Percentiles rank a stretch among this genome's conserved stretches.
Conservation (phyloP, 176 grass and related monocot species). For the Secale cereale region DNA sequence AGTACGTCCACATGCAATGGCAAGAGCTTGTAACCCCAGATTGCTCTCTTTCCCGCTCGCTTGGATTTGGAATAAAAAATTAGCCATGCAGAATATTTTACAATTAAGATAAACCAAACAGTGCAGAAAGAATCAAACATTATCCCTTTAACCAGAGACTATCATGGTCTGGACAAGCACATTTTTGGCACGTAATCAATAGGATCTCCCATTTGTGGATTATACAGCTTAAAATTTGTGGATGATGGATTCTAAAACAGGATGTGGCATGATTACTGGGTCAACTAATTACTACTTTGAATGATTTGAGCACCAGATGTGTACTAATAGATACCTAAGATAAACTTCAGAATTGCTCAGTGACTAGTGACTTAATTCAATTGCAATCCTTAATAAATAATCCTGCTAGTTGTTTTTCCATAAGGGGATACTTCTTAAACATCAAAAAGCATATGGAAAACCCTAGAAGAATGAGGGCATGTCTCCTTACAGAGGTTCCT, state of each 20-base stretch:
- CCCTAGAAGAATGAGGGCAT: not conserved
- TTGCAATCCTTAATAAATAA: not conserved
- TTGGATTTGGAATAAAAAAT: conserved; percentile 53
- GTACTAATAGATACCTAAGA: not conserved
- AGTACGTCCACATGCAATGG: conserved; percentile 81
- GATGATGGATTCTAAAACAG: not conserved
- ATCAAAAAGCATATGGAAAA: conserved; percentile 8
- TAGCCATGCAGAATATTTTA: conserved; percentile 26
- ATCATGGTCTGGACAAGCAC: not conserved
- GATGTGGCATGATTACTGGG: not conserved
- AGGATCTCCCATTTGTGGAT: not conserved
- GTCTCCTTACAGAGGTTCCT: not conserved
- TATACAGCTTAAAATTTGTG: conserved; percentile 13
- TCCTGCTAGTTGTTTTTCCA: not conserved
- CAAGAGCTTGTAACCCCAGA: conserved; percentile 46
- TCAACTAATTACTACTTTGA: conserved; percentile 14
- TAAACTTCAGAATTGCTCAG: not conserved
- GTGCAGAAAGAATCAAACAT: not conserved
- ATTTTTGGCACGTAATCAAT: not conserved
- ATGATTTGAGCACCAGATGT: not conserved
- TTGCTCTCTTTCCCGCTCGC: conserved; percentile 95
- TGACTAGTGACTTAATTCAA: not conserved
- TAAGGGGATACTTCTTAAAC: not conserved
- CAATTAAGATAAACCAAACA: not conserved
- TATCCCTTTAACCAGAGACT: not conserved